Evolutionary conservation across 306 rosid species (phyloP).

Genomic region (Morella rubra): DNA sequence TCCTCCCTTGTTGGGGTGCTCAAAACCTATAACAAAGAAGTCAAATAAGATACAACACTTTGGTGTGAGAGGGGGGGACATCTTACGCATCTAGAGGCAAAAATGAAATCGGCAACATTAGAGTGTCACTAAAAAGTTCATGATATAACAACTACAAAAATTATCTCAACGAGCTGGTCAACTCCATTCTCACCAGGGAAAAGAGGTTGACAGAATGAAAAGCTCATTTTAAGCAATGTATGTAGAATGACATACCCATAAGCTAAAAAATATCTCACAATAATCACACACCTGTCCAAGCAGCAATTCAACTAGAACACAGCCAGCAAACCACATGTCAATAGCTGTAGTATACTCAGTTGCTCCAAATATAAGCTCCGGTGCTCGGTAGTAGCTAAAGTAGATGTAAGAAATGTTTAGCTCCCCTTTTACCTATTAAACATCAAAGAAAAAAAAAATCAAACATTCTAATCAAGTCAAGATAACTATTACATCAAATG

Average conservation of each 20-base stretch:
- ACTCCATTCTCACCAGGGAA: slow-evolving; percentile 99
- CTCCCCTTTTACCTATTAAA: slow-evolving; percentile 84
- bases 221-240: slow-evolving; percentile 14
- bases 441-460: slow-evolving; percentile 21
- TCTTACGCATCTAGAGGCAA: too few species aligned
- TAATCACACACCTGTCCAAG: slow-evolving; percentile 82
- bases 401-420: slow-evolving; percentile 95
- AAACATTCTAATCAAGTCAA: not conserved
- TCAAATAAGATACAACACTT: too few species aligned
- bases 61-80: too few species aligned
- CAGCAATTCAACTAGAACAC: slow-evolving; percentile 92
- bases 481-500: slow-evolving; percentile 16
- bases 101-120: not conserved
- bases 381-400: slow-evolving; percentile 94
- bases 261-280: slow-evolving; percentile 4
- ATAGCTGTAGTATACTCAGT: slow-evolving; percentile 93
- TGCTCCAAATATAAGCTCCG: slow-evolving; percentile 98
- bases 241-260: slow-evolving; percentile 7
- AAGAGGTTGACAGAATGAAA: slow-evolving; percentile 56
- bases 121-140: slow-evolving; percentile 13
- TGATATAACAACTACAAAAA: slow-evolving; percentile 56
- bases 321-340: slow-evolving; percentile 95
- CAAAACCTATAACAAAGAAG: slow-evolving; percentile 57
- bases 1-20: slow-evolving; percentile 99
- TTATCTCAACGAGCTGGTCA: slow-evolving; percentile 97